phyloP scores from a whole-genome alignment of 2,329 filamentous ascomycete species.

The Lomentospora prolificans region DNA sequence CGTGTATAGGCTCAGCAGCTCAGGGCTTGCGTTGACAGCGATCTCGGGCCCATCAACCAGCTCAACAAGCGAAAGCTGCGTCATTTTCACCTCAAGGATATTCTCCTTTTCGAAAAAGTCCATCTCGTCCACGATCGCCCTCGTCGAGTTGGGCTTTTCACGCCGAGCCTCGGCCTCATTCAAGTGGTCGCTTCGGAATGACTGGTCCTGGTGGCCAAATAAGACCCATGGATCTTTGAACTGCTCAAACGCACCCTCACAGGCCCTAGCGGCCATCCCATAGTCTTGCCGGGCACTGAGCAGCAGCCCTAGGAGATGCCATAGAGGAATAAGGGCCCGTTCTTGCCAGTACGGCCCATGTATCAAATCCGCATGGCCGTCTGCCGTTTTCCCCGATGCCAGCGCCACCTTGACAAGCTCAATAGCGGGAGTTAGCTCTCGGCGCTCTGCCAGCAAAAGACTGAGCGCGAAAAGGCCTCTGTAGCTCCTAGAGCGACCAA shows the following conservation, averaged over 20 bases:
- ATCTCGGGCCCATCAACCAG: constrained; percentile 72
- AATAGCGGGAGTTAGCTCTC: constrained; percentile 71
- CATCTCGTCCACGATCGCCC: constrained; percentile 61
- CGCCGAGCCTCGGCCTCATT: constrained; percentile 37
- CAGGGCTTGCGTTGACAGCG: constrained; percentile 80
- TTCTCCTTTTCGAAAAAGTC: constrained; percentile 74
- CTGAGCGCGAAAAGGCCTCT: constrained; percentile 73
- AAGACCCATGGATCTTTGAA: constrained; percentile 64
- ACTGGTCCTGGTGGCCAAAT: constrained; percentile 51
- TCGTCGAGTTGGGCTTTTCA: constrained; percentile 15
- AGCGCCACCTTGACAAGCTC: constrained; percentile 72
- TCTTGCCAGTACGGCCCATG: constrained; percentile 51
- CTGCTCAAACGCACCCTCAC: constrained; percentile 85
- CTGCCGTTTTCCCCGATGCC: constrained; percentile 43
- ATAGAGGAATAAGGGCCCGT: constrained; percentile 63
- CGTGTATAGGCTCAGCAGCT: constrained; percentile 73
- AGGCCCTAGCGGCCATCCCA: constrained; percentile 67
- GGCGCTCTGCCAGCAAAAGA: constrained; percentile 77
- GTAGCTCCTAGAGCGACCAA: constrained; percentile 56
- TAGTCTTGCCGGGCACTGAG: constrained; percentile 83
- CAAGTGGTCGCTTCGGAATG: constrained; percentile 57
- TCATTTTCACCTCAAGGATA: constrained; percentile 93
- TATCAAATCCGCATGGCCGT: constrained; percentile 31
- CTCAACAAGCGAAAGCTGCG: constrained; percentile 77
- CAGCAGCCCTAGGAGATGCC: constrained; percentile 83